These are phyloP conservation scores for Tolypocladium tundrense DNA, from an alignment of 2,329 filamentous ascomycete species.

Conservation along the genomic window DNA sequence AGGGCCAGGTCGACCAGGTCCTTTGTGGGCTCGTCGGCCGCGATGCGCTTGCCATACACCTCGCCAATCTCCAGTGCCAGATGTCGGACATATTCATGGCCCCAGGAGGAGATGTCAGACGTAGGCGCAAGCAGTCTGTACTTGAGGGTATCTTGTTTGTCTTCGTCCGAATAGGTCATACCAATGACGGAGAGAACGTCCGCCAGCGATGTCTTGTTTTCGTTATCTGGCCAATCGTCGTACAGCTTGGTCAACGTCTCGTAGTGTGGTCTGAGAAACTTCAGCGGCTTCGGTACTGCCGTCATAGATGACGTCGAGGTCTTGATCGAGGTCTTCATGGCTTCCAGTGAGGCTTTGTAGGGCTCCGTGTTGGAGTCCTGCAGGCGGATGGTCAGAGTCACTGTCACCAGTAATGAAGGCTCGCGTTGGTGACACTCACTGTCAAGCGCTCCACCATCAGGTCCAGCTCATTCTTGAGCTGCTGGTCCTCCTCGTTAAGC, in stretches of 20 bases:
- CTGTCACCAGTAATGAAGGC: too few relatives aligned
- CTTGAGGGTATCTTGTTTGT: conserved; percentile 90
- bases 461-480: conserved; percentile 94
- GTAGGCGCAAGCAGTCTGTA: conserved; percentile 85
- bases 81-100: conserved; percentile 96
- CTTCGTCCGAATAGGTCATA: conserved; percentile 98
- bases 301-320: conserved; percentile 99
- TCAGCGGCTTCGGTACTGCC: conserved; percentile 93
- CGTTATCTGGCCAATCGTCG: conserved; percentile 75
- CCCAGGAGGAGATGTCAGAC: conserved; percentile 92
- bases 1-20: conserved; percentile 80
- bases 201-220: conserved; percentile 81
- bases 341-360: conserved; percentile 86
- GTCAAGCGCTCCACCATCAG: conserved; percentile 95
- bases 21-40: conserved; percentile 71
- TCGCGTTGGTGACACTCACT: conserved; percentile 36
- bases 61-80: conserved; percentile 91
- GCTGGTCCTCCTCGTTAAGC: conserved; percentile 94
- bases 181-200: conserved; percentile 95
- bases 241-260: conserved; percentile 79
- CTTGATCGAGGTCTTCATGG: conserved; percentile 98
- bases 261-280: conserved; percentile 96
- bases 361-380: conserved; percentile 80
- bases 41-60: conserved; percentile 80
- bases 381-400: conserved; percentile 7